Conservation (phyloP, 805 yeast genomes). For the Zygosaccharomyces gambellarensis region DNA sequence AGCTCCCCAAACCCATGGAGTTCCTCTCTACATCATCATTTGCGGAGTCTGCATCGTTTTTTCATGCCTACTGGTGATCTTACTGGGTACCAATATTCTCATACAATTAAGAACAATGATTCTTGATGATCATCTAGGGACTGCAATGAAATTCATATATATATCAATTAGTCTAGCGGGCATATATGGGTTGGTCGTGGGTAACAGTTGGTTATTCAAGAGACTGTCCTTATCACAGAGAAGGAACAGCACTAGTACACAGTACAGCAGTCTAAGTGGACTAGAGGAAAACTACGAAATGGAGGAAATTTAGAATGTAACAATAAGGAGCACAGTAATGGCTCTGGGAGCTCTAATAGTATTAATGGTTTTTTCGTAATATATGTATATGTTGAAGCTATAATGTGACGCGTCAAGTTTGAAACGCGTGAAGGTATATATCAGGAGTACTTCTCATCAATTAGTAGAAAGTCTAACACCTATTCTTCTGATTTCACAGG, state of each 20-base stretch:
- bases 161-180: constrained; percentile 17
- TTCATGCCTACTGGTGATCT: constrained; percentile 29
- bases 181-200: constrained; percentile 16
- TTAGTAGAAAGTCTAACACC: background rate
- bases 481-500: background rate
- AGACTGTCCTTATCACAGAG: constrained; percentile 5
- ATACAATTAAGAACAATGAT: constrained; percentile 35
- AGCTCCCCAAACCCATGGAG: constrained; percentile 15
- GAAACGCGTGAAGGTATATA: constrained; percentile 2
- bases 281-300: constrained; percentile 10
- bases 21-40: constrained; percentile 22
- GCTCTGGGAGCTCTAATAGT: background rate
- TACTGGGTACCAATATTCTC: constrained; percentile 35
- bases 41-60: constrained; percentile 28
- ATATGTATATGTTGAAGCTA: background rate
- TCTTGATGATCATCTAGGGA: constrained; percentile 13
- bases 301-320: constrained; percentile 1
- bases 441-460: background rate
- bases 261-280: constrained; percentile 8
- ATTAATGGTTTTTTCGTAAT: background rate
- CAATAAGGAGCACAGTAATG: background rate
- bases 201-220: constrained; percentile 17
- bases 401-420: constrained; percentile 3
- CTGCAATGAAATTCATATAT: constrained; percentile 16
- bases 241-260: background rate